Conservation (phyloP, 371 early-diverging fungal species). For the Blastocladiella emersonii region DNA sequence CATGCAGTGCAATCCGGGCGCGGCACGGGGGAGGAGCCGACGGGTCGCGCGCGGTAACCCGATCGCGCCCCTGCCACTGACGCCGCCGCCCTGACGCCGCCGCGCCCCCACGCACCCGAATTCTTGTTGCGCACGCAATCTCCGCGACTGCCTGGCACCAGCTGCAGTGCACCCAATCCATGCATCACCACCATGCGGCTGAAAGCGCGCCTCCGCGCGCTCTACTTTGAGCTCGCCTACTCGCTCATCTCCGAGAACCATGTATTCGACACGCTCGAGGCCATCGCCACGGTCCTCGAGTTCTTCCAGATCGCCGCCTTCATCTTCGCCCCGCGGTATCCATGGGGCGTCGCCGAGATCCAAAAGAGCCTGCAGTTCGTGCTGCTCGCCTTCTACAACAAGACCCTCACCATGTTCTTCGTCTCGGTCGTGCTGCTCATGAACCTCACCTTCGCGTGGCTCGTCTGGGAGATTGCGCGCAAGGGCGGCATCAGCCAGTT, state of each 20-base stretch:
- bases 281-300: background rate
- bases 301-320: background rate
- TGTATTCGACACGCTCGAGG: background rate
- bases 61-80: too few species aligned
- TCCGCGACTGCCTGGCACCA: too few species aligned
- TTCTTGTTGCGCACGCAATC: too few species aligned
- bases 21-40: too few species aligned
- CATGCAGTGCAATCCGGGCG: too few species aligned
- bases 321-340: background rate
- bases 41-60: too few species aligned
- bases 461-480: background rate
- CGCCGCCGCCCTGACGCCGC: too few species aligned
- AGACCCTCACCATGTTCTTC: background rate
- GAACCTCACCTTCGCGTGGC: background rate
- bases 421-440: background rate
- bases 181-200: background rate
- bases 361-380: background rate
- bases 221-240: conserved; percentile 1
- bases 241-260: background rate
- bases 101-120: too few species aligned
- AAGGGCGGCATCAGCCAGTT: background rate
- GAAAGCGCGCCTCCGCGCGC: background rate
- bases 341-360: background rate
- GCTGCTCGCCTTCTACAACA: background rate
- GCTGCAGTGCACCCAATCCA: too few species aligned